These are phyloP conservation scores for Ramaria sp. DNA, from an alignment of 768 basidiomycete genomes.

Conservation along the genomic window DNA sequence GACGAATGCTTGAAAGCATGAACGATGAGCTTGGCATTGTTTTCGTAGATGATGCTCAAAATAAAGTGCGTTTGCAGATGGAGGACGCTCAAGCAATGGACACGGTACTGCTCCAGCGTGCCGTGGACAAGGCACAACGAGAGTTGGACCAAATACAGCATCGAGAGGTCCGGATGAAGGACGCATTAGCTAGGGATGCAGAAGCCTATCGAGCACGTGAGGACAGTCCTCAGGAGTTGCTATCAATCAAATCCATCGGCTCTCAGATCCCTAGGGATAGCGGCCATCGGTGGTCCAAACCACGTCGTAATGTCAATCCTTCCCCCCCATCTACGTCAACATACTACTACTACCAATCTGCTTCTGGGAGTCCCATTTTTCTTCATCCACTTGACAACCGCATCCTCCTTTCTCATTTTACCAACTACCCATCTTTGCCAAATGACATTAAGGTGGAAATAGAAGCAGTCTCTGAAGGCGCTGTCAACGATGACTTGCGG, in stretches of 20 bases:
- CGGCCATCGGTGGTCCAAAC: constrained; percentile 6
- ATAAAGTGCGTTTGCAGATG: constrained; percentile 70
- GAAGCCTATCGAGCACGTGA: constrained; percentile 13
- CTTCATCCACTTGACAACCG: constrained; percentile 94
- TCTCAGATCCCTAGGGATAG: constrained; percentile 3
- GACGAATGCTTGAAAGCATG: constrained; percentile 49
- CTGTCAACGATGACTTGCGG: constrained; percentile 87
- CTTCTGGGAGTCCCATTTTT: constrained; percentile 84
- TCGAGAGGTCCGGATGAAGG: constrained; percentile 7
- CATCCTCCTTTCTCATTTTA: constrained; percentile 79
- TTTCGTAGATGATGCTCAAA: constrained; percentile 73
- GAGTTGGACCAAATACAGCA: constrained; percentile 42
- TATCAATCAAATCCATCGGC: constrained; percentile 30
- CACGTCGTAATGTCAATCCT: constrained; percentile 70
- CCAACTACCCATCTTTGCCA: constrained; percentile 74
- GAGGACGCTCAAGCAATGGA: constrained; percentile 71
- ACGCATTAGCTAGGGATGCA: constrained; percentile 18
- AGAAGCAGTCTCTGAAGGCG: constrained; percentile 62
- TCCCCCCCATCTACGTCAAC: constrained; percentile 81
- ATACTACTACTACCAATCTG: constrained; percentile 94
- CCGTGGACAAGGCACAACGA: constrained; percentile 52
- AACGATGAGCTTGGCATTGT: constrained; percentile 66
- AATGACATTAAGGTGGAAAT: constrained; percentile 72
- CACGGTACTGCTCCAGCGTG: constrained; percentile 48
- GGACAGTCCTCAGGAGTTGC: constrained; percentile 51